phyloP scores from a whole-genome alignment of 306 rosid genomes.

The Cicer chorassanicum region DNA sequence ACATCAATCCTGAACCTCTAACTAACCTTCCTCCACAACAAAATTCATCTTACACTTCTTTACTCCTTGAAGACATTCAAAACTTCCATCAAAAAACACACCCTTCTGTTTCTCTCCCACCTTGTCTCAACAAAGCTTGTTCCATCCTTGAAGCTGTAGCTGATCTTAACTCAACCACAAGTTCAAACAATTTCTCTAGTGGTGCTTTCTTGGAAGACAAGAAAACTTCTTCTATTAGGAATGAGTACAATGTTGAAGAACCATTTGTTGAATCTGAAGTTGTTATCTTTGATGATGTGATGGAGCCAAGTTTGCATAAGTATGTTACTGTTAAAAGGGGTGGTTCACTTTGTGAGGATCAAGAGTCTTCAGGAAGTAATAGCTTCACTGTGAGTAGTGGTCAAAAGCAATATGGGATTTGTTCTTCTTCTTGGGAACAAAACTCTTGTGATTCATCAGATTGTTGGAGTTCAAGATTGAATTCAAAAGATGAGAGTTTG shows the following conservation, averaged over 20 bases:
- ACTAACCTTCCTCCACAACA: constrained; percentile 48
- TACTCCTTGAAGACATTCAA: constrained; percentile 85
- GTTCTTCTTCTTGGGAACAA: constrained; percentile 82
- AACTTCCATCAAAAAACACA: constrained; percentile 81
- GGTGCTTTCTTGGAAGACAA: constrained; percentile 55
- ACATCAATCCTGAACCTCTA: constrained; percentile 65
- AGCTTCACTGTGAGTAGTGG: constrained; percentile 68
- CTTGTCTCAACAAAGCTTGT: constrained; percentile 88
- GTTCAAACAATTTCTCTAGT: constrained; percentile 44
- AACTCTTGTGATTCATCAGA: constrained; percentile 82
- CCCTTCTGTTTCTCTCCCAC: constrained; percentile 70
- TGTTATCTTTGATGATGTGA: constrained; percentile 68
- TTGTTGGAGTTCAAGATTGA: constrained; percentile 68
- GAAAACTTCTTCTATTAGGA: constrained; percentile 40
- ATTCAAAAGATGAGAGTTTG: constrained; percentile 50
- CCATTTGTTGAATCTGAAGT: constrained; percentile 85
- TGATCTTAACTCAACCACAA: constrained; percentile 80
- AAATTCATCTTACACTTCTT: constrained; percentile 59
- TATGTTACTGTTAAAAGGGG: constrained; percentile 91
- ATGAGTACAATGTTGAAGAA: constrained; percentile 44
- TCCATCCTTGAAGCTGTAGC: constrained; percentile 97
- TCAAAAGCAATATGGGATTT: constrained; percentile 56
- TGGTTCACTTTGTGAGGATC: constrained; percentile 70
- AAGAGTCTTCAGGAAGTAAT: constrained; percentile 91
- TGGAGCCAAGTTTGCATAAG: constrained; percentile 92